phyloP scores from a whole-genome alignment of 441 rosid genomes.

The Pelargonium citronellum region DNA sequence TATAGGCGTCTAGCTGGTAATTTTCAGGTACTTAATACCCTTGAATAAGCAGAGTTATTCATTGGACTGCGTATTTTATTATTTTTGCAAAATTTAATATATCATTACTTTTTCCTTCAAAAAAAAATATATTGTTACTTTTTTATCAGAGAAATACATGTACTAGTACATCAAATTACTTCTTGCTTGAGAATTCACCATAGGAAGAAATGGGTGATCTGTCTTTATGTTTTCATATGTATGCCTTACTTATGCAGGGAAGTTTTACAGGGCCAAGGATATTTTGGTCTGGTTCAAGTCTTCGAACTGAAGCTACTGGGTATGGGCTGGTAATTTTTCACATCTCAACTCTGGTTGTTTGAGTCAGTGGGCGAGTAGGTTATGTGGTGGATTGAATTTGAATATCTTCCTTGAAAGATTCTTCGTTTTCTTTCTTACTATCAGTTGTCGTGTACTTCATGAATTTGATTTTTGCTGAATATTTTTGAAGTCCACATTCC shows the following conservation, averaged over 20 bases:
- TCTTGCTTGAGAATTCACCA: neutral
- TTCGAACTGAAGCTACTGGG: conserved; percentile 98
- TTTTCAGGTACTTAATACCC: conserved; percentile 62
- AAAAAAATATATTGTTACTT: too few species aligned
- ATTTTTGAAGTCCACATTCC: conserved; percentile 19
- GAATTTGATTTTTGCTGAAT: neutral
- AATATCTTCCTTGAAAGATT: neutral
- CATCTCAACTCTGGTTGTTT: conserved; percentile 15
- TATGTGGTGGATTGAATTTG: neutral
- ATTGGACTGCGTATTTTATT: too few species aligned
- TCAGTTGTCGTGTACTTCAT: neutral
- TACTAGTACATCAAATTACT: neutral
- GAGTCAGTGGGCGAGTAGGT: neutral
- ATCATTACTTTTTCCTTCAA: too few species aligned
- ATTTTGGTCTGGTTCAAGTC: conserved; percentile 98
- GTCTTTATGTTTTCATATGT: neutral
- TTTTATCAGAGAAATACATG: too few species aligned
- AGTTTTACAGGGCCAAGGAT: conserved; percentile 95
- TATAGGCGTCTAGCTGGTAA: conserved; percentile 92
- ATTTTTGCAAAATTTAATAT: neutral
- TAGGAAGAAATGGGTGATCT: neutral
- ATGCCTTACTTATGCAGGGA: conserved; percentile 83
- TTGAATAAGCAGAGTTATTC: too few species aligned
- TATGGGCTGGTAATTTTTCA: conserved; percentile 79
- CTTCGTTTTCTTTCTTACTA: neutral